These are phyloP conservation scores for Saksenaea vasiformis DNA, from an alignment of 371 early-diverging fungal species.

Conservation along the genomic window DNA sequence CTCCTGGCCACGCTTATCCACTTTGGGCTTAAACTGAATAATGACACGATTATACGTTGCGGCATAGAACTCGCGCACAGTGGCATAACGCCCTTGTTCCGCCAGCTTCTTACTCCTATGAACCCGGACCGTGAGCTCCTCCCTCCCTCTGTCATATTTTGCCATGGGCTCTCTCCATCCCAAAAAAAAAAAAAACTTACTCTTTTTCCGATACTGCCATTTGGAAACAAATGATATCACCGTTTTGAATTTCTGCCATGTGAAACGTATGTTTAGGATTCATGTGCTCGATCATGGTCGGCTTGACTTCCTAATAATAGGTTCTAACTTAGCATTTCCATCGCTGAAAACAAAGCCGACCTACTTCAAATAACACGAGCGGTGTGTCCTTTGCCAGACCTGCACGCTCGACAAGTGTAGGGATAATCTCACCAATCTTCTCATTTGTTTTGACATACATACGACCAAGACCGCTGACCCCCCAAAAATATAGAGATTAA, in stretches of 20 bases:
- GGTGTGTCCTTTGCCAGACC: constrained; percentile 59
- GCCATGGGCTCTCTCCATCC: too few species aligned
- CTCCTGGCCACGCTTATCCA: constrained; percentile 20
- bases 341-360: background rate
- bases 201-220: constrained; percentile 53
- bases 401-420: constrained; percentile 54
- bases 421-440: constrained; percentile 69
- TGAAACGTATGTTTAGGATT: constrained; percentile 63
- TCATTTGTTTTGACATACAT: constrained; percentile 59
- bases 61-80: constrained; percentile 75
- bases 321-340: too few species aligned
- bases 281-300: constrained; percentile 77
- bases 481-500: background rate
- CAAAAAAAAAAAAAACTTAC: constrained; percentile 49
- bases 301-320: constrained; percentile 83
- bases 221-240: constrained; percentile 89
- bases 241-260: constrained; percentile 74
- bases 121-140: background rate
- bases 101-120: constrained; percentile 15
- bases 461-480: constrained; percentile 62
- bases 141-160: background rate
- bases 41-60: constrained; percentile 63
- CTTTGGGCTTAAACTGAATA: constrained; percentile 71
- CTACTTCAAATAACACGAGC: constrained; percentile 72
- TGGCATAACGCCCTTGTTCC: constrained; percentile 30